Conservation (phyloP, 208 protist genomes). For the Tetramitus jugosus region DNA sequence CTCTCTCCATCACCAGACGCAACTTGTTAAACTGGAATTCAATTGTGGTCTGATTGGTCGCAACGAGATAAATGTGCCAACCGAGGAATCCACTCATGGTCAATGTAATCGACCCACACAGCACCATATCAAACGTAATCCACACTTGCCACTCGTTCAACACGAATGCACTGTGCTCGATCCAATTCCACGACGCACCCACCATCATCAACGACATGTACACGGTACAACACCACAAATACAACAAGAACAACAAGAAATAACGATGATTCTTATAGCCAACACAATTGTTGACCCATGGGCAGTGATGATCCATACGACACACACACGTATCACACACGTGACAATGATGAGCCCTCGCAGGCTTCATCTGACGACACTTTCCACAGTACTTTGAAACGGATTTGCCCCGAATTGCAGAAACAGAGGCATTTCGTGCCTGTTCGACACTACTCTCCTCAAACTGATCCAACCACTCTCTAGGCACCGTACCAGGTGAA, state of each 20-base stretch:
- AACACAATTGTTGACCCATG: constrained; percentile 76
- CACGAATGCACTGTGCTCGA: not conserved
- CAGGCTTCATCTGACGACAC: constrained; percentile 63
- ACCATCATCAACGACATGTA: constrained; percentile 11
- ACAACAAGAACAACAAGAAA: constrained; percentile 63
- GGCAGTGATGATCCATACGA: constrained; percentile 79
- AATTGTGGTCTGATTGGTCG: constrained; percentile 48
- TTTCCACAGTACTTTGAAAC: constrained; percentile 39
- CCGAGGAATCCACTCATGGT: constrained; percentile 34
- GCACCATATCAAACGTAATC: constrained; percentile 32
- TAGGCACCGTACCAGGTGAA: not conserved
- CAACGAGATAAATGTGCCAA: constrained; percentile 45
- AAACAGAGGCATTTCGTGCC: not conserved
- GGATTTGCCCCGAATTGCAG: constrained; percentile 3
- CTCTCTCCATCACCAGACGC: no score
- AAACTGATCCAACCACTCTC: constrained; percentile 13
- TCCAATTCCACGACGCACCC: not conserved
- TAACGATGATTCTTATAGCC: constrained; percentile 69
- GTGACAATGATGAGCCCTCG: constrained; percentile 66
- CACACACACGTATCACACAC: constrained; percentile 60
- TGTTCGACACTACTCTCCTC: not conserved
- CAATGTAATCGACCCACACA: constrained; percentile 33
- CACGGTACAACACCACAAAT: constrained; percentile 28
- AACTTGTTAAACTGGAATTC: constrained; percentile 43
- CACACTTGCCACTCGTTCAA: not conserved